Evolutionary conservation across 2,329 filamentous ascomycete genomes (phyloP), one percentile per base, ranked within the genome.

Genomic region (Apiospora koreana): DNA sequence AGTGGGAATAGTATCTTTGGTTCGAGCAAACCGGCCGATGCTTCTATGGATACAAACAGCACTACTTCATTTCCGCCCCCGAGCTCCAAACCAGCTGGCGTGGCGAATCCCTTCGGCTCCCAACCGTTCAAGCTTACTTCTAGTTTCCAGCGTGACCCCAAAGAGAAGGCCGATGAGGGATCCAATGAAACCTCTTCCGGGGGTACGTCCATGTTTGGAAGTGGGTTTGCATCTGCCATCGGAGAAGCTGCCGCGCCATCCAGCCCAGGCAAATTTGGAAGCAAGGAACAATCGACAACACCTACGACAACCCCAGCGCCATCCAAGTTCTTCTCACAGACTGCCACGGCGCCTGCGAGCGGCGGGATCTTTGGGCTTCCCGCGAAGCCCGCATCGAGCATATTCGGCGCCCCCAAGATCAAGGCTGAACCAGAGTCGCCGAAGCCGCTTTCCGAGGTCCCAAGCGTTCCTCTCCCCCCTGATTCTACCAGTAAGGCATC

Each of bases 41-140:
- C 79, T 41, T 77, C 81, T 3, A 80, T 80, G 76, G 79, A 79
- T 65, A 80, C 77, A 12, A 77, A 79, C 25, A 68, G 71, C 43
- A 75, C 69, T 64, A 83, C 81, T 12, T 77, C 81, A 1, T 85
- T 86, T 73, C 80, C 81, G 1, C 76, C 82, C 8, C 76, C 80
- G 42, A 77, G 76, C 38, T 80, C 83, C 25, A 85, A 83, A 69
- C 75, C 79, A 9, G 79, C 78, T 69, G 76, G 77, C 23, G 70
- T 75, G 69, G 67, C 78, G 72, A 75, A 71, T 69, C 71, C 77
- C 9, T 86, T 88, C 75, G 85, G 84, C 35, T 85, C 85, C n/a
- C 80, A 83, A 21, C 86, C 88, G 0, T 94, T 94, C 81, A 91
- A 92, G 74, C 83, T 94, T 21, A 86, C 87, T 48, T 91, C 89